These are phyloP conservation scores for Austroboletus festivus DNA, from an alignment of 768 basidiomycete genomes.

Conservation along the genomic window DNA sequence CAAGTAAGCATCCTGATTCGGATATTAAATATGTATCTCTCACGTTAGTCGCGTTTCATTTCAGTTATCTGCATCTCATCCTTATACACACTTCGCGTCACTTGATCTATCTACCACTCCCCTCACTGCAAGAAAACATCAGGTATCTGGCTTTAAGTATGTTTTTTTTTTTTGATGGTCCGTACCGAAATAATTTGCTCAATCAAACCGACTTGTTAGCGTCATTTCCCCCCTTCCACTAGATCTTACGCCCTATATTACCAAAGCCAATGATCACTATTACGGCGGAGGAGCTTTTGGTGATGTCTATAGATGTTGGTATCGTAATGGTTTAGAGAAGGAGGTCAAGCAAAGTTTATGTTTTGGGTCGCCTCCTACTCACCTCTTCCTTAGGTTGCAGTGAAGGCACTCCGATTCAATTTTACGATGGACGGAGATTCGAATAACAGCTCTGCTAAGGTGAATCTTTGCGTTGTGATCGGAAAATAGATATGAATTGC, in stretches of 20 bases:
- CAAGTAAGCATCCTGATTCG: too few species aligned
- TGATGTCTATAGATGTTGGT: constrained; percentile 4
- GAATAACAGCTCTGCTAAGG: not conserved
- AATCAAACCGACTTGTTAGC: not conserved
- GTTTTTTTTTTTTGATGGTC: too few species aligned
- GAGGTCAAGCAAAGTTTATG: not conserved
- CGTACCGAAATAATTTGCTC: not conserved
- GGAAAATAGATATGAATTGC: not conserved
- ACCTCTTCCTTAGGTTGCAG: not conserved
- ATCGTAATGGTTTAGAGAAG: not conserved
- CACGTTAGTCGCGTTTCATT: too few species aligned
- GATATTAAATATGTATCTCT: too few species aligned
- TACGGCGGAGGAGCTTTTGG: not conserved
- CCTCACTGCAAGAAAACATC: too few species aligned
- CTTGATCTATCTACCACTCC: not conserved
- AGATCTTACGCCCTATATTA: not conserved
- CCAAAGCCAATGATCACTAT: not conserved
- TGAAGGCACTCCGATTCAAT: constrained; percentile 7
- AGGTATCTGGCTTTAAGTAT: not conserved
- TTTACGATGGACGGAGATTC: not conserved
- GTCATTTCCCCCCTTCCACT: not conserved
- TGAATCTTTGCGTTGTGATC: not conserved
- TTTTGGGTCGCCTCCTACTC: not conserved
- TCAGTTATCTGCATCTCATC: too few species aligned
- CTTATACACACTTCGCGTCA: not conserved